Conservation (phyloP, 768 basidiomycete species). For the Amylocystis lapponica region DNA sequence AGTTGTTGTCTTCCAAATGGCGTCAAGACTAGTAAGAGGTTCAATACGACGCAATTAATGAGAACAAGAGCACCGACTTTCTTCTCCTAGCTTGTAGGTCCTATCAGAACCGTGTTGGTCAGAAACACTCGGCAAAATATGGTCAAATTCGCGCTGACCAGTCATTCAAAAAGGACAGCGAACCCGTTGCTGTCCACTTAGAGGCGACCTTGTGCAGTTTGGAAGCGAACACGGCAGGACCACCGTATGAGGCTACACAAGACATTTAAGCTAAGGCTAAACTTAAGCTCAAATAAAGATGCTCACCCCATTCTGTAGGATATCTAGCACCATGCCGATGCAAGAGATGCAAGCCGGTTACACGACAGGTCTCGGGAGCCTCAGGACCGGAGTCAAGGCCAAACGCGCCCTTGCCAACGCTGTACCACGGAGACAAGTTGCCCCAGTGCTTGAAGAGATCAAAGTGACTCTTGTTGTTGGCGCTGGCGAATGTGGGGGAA, state of each 20-base stretch:
- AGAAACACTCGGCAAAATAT: conserved; percentile 1
- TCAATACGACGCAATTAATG: neutral
- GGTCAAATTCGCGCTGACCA: conserved; percentile 46
- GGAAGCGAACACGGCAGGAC: conserved; percentile 50
- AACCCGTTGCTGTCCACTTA: conserved; percentile 59
- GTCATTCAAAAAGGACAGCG: conserved; percentile 70
- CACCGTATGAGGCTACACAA: conserved; percentile 50
- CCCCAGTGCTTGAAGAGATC: conserved; percentile 78
- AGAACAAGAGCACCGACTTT: conserved; percentile 39
- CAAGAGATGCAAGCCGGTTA: conserved; percentile 73
- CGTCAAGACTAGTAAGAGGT: conserved; percentile 56
- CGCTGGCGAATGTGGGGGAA: conserved; percentile 28
- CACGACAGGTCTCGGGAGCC: conserved; percentile 59
- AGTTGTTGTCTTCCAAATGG: conserved; percentile 87
- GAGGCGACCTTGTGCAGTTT: conserved; percentile 49
- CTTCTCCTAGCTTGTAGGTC: conserved; percentile 89
- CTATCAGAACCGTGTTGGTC: conserved; percentile 30
- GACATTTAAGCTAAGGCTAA: no score
- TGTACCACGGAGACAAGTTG: conserved; percentile 84
- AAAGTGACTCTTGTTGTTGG: conserved; percentile 32
- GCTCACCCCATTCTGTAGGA: conserved; percentile 59
- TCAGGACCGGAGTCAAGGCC: conserved; percentile 69
- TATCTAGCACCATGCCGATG: conserved; percentile 79
- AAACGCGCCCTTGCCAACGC: conserved; percentile 56
- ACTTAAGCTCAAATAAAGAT: neutral